Conservation (phyloP, 2,329 filamentous ascomycete genomes). For the Pestalotiopsis sp. region DNA sequence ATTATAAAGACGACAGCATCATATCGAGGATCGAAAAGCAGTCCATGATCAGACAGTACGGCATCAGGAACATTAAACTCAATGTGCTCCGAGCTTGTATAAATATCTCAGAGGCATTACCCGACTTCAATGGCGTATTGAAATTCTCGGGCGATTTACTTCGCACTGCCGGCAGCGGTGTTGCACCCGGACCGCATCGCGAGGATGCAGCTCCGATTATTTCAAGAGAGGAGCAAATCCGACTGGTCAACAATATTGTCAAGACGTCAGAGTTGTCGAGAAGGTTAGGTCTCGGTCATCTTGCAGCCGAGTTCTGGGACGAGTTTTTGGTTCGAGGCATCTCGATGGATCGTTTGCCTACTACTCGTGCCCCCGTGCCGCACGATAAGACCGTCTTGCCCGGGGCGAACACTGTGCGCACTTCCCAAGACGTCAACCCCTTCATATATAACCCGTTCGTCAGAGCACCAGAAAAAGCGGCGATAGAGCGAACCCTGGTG, state of each 20-base stretch:
- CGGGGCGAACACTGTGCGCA: conserved; percentile 50
- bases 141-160: conserved; percentile 84
- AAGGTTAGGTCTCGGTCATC: conserved; percentile 69
- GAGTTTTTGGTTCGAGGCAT: conserved; percentile 86
- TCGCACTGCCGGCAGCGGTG: conserved; percentile 77
- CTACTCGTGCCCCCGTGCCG: conserved; percentile 65
- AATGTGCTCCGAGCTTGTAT: conserved; percentile 89
- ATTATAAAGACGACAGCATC: conserved; percentile 56
- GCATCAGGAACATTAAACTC: conserved; percentile 79
- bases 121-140: conserved; percentile 89
- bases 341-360: conserved; percentile 66
- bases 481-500: conserved; percentile 72
- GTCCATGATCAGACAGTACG: conserved; percentile 66
- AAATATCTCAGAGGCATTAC: conserved; percentile 89
- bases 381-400: conserved; percentile 62
- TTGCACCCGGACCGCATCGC: conserved; percentile 71
- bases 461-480: conserved; percentile 64
- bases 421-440: conserved; percentile 71
- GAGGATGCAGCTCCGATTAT: conserved; percentile 74
- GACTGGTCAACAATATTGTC: conserved; percentile 82
- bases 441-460: conserved; percentile 96
- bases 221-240: conserved; percentile 79
- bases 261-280: conserved; percentile 80
- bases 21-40: conserved; percentile 63
- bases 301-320: conserved; percentile 93